phyloP scores from a whole-genome alignment of 179 eudicot species.

The Silene vulgaris region DNA sequence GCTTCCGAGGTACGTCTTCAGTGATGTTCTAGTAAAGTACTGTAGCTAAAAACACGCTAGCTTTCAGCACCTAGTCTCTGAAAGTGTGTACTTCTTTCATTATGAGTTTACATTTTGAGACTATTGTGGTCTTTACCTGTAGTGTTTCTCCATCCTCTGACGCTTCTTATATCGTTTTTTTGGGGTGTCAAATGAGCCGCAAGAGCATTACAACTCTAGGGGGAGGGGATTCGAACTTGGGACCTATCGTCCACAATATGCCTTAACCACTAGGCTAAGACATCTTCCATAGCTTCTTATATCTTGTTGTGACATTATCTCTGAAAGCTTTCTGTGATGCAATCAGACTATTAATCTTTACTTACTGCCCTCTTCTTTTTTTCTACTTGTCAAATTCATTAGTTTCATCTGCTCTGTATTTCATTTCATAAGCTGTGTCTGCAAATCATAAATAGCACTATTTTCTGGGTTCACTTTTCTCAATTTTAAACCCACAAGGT shows the following conservation, averaged over 20 bases:
- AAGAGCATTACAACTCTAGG: no score
- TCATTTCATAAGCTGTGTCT: neutral
- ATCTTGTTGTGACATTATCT: slow-evolving; percentile 6
- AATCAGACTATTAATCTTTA: slow-evolving; percentile 7
- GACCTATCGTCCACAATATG: no score
- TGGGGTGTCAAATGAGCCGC: no score
- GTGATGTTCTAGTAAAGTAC: neutral
- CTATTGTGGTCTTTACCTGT: neutral
- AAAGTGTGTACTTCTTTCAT: neutral
- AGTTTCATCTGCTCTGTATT: neutral
- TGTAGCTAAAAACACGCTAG: neutral
- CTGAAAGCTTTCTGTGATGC: neutral
- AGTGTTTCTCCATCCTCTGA: neutral
- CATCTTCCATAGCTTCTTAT: no score
- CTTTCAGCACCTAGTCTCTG: neutral
- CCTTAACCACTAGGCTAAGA: no score
- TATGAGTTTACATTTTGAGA: neutral
- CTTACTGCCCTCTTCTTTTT: neutral
- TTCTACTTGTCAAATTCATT: neutral
- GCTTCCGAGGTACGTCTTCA: slow-evolving; percentile 67
- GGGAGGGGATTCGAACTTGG: no score
- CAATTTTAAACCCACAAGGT: neutral
- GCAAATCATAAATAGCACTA: neutral
- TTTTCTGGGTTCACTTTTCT: neutral
- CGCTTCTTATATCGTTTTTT: neutral